Evolutionary conservation across 2,329 filamentous ascomycete genomes (phyloP).

Genomic region (Macrophomina pseudophaseolina): DNA sequence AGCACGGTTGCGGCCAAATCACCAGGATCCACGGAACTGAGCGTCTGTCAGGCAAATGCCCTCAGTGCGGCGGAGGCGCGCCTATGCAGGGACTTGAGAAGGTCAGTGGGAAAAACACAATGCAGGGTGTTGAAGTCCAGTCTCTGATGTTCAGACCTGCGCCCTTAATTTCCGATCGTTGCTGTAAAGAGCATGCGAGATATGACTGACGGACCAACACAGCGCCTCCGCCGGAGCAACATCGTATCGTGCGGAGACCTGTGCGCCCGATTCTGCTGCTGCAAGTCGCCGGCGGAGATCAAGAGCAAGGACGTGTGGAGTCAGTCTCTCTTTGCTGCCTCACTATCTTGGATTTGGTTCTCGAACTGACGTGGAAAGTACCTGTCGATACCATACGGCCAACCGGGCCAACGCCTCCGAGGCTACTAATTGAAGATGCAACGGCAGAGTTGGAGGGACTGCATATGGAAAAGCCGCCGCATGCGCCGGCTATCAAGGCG

Average conservation of each 20-base stretch:
- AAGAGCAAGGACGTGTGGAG: neutral
- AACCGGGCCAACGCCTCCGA: neutral
- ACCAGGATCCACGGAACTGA: neutral
- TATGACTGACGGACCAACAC: neutral
- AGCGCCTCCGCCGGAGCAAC: neutral
- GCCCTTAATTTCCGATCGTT: no score
- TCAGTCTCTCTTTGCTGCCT: neutral
- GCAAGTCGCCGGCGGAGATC: neutral
- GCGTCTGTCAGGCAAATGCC: neutral
- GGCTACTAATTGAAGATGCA: neutral
- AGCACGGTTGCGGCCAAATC: neutral
- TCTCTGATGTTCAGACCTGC: no score
- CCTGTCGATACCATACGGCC: neutral
- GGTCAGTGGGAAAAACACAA: neutral
- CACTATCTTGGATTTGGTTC: neutral
- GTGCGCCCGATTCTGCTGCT: neutral
- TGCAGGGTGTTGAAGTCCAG: neutral
- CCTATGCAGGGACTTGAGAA: neutral
- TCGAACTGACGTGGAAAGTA: neutral
- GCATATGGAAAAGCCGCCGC: neutral
- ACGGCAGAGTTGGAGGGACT: neutral
- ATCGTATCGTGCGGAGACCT: neutral
- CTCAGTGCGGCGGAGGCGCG: neutral
- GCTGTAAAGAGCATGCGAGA: no score
- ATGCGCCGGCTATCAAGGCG: neutral